Base-by-base conservation (phyloP, 106 monocot genomes). In the Acanthochlamys bracteata region DNA sequence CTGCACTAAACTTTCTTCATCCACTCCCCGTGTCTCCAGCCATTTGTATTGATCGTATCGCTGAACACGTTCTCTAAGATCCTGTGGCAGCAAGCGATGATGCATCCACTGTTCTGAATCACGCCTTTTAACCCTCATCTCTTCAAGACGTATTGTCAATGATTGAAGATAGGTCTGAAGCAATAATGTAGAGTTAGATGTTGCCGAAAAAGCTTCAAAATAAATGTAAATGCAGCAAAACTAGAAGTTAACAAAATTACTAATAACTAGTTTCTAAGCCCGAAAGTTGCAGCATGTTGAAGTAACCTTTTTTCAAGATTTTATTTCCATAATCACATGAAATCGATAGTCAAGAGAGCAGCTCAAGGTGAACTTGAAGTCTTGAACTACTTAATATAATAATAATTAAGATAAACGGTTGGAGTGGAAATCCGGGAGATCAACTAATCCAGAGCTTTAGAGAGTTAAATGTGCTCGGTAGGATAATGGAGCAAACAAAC, bases 31-130 rank as follows among this genome's bases (percentile, higher is more conserved):
- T 20, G 94, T 94, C 79, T 90, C 94, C 59, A 90, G 53, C 94
- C 94, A 94, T 51, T 86, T 90, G 76, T 94, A 94, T 39, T 94
- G 94, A 70, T 94, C 89, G 45, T 94, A 90, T 26, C 86, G 72
- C 53, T 86, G 74, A 39, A 94, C 94, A n/a, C 93, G 93, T 59
- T 86, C 86, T 43, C 86, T 79, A 25, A 94, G 83, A 7, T 84
- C 86, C 20, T 69, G 86, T n/a, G 94, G 94, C 55, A 94, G 74
- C 57, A 90, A 53, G 13, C 94, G 78, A 65, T 94, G 90, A 73
- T 82, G 90, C 94, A 94, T 94, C 94, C 94, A 94, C 69, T 89
- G 94, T 70, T 94, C 94, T 6, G 94, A 89, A 76, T 94, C 94
- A 13, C 86, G 83, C 71, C 90, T 75, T 72, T 90, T 94, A 14